Conservation (phyloP, 306 rosid genomes). For the Acacia melanoxylon region DNA sequence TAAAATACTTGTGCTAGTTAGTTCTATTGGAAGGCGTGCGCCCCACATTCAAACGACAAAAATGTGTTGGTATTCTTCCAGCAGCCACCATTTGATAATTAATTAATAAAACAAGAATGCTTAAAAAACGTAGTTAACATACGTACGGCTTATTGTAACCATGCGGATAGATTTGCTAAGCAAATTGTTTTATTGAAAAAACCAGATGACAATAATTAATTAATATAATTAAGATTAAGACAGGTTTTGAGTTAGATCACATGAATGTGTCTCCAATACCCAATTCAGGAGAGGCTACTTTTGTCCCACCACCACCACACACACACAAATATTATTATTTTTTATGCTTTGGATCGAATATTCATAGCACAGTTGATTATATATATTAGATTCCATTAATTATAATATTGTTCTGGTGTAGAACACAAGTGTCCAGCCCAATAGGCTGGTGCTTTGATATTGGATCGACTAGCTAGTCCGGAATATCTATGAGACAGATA, state of each 20-base stretch:
- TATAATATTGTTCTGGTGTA: too few relatives aligned
- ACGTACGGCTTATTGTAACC: neutral
- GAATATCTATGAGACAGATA: too few relatives aligned
- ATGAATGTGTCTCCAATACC: neutral
- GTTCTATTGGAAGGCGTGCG: too few relatives aligned
- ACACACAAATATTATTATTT: neutral
- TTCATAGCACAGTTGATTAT: neutral
- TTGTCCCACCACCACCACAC: neutral
- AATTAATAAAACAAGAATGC: neutral
- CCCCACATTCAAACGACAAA: too few relatives aligned
- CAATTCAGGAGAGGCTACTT: neutral
- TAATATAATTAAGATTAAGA: neutral
- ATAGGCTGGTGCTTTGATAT: too few relatives aligned
- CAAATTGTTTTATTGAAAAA: neutral
- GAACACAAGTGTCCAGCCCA: too few relatives aligned
- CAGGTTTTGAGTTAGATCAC: neutral
- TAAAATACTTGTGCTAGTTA: too few relatives aligned
- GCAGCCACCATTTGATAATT: neutral
- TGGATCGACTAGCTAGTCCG: too few relatives aligned
- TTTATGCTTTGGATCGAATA: conserved; percentile 22
- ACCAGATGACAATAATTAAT: neutral
- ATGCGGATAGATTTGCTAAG: neutral
- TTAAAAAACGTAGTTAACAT: neutral
- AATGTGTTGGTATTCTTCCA: neutral
- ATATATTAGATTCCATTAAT: neutral